A percentile compares a stretch with the other conserved stretches of the same genome.
Evolutionary conservation across 805 yeast species (phyloP).

Genomic region (Komagataella populi): DNA sequence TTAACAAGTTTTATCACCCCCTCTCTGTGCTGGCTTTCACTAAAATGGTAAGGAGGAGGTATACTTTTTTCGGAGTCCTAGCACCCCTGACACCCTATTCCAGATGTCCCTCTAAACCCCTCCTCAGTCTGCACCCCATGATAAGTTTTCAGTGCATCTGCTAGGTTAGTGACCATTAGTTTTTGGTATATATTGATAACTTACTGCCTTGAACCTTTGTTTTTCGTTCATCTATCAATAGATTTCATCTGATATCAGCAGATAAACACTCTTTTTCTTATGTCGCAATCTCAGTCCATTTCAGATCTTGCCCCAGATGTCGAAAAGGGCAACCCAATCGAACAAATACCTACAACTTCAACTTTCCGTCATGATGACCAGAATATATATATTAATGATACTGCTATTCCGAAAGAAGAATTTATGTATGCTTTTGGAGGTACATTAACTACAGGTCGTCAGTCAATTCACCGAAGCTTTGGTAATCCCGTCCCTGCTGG

Average conservation of each 20-base stretch:
- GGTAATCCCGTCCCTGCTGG: constrained; percentile 45
- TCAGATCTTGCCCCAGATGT: not conserved
- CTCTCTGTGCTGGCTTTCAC: not conserved
- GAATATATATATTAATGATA: constrained; percentile 25
- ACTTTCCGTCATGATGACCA: constrained; percentile 26
- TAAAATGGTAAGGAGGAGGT: not conserved
- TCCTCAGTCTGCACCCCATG: not conserved
- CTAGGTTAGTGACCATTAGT: not conserved
- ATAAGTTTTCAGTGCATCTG: not conserved
- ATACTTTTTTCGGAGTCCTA: not conserved
- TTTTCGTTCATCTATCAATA: not conserved
- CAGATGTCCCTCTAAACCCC: not conserved
- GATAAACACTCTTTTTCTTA: not conserved
- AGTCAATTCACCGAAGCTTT: constrained; percentile 14
- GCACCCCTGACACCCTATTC: not conserved
- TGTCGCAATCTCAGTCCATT: not conserved
- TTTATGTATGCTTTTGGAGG: constrained; percentile 56
- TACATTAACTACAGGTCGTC: constrained; percentile 27
- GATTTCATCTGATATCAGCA: not conserved
- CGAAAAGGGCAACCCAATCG: not conserved
- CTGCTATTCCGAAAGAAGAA: constrained; percentile 35
- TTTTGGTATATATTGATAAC: not conserved
- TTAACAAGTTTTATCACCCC: not conserved
- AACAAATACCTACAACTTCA: constrained; percentile 3
- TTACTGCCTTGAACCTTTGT: not conserved